Evolutionary conservation across 768 basidiomycete species (phyloP), one percentile per base, ranked within the genome.

Genomic region (Mycena galopus): DNA sequence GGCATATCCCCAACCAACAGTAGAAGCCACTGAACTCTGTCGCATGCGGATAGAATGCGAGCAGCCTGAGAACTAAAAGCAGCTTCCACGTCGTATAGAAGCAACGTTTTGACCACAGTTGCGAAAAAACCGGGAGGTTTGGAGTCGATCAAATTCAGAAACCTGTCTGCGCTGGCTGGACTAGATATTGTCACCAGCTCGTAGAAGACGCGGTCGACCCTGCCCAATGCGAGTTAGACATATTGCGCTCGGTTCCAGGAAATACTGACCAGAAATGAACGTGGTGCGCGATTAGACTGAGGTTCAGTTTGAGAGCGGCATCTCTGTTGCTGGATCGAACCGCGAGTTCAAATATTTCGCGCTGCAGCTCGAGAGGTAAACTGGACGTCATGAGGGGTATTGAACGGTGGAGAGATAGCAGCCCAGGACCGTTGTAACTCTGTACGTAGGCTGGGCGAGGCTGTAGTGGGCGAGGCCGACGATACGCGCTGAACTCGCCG

Each of bases 321-420:
- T 70, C 53, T 4, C 19, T 7, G 44, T 2, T 42, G 61, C 42
- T 32, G 30, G 37, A 70, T 9, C 62, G 32, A n/a, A n/a, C n/a
- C n/a, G n/a, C n/a, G n/a, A n/a, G n/a, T 55, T 70, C 69, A 16
- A 70, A 64, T n/a, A 70, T 70, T 35, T 64, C 55, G 39, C 69
- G 44, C 30, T 70, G 32, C 4, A 70, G 27, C 29, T 70, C 69
- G 9, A 5, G 12, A 8, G 69, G 69, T 19, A 70, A 42, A 7
- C 2, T n/a, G 1, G 33, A 29, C 57, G 37, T 37, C n/a, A n/a
- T n/a, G n/a, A n/a, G n/a, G n/a, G n/a, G n/a, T n/a, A n/a, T n/a
- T n/a, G n/a, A n/a, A n/a, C n/a, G n/a, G n/a, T n/a, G n/a, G n/a
- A n/a, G 6, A n/a, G n/a, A n/a, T n/a, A n/a, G n/a, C n/a, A n/a